Evolutionary conservation across 768 basidiomycete genomes (phyloP), one percentile per base, ranked within the genome.

Genomic region (Lactarius indigo): DNA sequence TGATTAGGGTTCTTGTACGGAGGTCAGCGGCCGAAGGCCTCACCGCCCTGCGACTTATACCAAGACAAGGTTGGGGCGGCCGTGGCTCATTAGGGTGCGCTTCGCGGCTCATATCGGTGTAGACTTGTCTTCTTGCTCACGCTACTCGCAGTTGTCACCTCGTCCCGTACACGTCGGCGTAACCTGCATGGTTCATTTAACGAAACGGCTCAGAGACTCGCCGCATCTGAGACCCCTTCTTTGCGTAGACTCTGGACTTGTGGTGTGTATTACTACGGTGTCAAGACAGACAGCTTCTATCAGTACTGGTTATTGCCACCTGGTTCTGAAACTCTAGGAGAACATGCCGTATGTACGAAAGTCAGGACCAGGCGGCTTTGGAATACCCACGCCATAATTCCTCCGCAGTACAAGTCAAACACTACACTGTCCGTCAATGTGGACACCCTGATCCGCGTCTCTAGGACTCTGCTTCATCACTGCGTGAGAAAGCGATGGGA

Each of bases 1-100:
- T 82, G 56, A 77, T 94, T 42, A 72, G 76, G 6, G 79, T 94
- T 61, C 80, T 82, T 55, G 82, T 92, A 10, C 76, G 85, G 33
- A 85, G 91, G 35, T 37, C 63, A 8, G 68, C 47, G 52, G 75
- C 78, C 6, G 81, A 75, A 3, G 75, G 83, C 68, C 74, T 72
- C 8, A 70, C 85, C 17, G 78, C 78, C 23, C 72, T 93, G 64
- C 82, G 76, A n/a, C 78, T 94, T 52, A 87, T 79, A 3, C 92
- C 93, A 7, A 76, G 85, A 59, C 84, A 81, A 64, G 88, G 88
- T 8, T 97, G 94, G 94, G 93, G 92, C 68, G 94, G 94, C 12
- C 81, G 92, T 65, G 94, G 94, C 10, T 80, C 89, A 75, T 78
- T 97, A 52, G 94, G 94, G 89, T 92, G 39, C 30, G 64, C 39